Base-by-base conservation (phyloP, 345 rosid genomes). In the Isatis tinctoria region DNA sequence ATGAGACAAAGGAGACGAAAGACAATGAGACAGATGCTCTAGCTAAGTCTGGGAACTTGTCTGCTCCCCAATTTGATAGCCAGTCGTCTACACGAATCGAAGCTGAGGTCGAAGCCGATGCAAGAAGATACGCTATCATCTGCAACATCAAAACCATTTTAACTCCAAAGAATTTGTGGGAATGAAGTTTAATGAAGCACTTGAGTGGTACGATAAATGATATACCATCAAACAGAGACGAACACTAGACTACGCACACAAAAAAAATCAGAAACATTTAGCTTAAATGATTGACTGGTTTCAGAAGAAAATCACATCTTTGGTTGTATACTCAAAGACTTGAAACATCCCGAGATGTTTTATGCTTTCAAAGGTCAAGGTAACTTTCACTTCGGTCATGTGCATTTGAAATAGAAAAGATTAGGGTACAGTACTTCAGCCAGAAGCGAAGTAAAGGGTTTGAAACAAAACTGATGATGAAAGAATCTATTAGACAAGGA, bases 101-200 rank as follows among this genome's bases (percentile, higher is more conserved):
- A 17, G 98, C 96, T 2, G 98, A 84, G 14, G 98, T 86, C 54
- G 97, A 87, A 7, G 98, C 87, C 3, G 98, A 91, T 65, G 90
- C 73, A 67, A 89, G 89, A 74, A 93, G 98, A 83, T 91, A 93
- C 13, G 90, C 82, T 72, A 93, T 20, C 45, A 87, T 60, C 98
- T 91, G 86, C 79, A 71, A 56, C 24, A 58, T 69, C 12, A 45
- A 67, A 54, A 10, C 28, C 18, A n/a, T 8, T 14, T 51, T 40
- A 57, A 64, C 70, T 51, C 41, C 5, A 18, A 12, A 39, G 10
- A 2, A 9, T 26, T 10, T 28, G 0, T 24, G 1, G 1, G 52
- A 41, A 49, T 4, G 24, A 2, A 24, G 30, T 51, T 24, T 11
- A 22, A 51, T 11, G 32, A 30, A 54, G 40, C 30, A 63, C 7